Evolutionary conservation across 768 basidiomycete species (phyloP), one percentile per base, ranked within the genome.

Genomic region (Auriscalpium orientale): DNA sequence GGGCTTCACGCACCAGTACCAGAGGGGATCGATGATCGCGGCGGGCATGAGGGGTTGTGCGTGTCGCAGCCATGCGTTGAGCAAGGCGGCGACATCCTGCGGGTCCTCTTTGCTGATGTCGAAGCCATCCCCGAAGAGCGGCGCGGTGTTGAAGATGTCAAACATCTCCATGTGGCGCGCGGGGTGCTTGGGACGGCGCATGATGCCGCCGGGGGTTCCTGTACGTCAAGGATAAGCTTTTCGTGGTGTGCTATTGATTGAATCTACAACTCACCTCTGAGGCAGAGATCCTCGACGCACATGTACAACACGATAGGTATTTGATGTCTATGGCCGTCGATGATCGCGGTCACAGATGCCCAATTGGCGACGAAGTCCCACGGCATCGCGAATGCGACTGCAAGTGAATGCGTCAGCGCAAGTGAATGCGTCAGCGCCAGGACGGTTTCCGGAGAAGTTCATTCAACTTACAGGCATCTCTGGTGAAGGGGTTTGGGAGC

Each of bases 211-310:
- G 70, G 54, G 77, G 76, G 8, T 75, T 71, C 5, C 78, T 76
- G 79, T 56, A 21, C 1, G 28, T 7, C 33, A 4, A n/a, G 22
- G 46, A 56, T 8, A 18, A 49, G 46, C 0, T 35, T 36, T 49
- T 47, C 54, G 46, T 21, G 33, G 0, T 34, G 11, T 11, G 11
- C 20, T 28, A 4, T 22, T 1, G 18, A 46, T 33, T n/a, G 62
- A 48, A 1, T 49, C 65, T 40, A n/a, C 22, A 2, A 28, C 22
- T 28, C 22, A 68, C 77, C 77, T 13, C 75, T 76, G 21, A 74
- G 72, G 55, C 76, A 76, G 38, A 79, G 62, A 59, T 79, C 76
- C 45, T 79, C 78, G 28, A 79, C 57, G 54, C 74, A 76, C 0
- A 73, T 68, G 3, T 72, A 68, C 38, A 72, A 71, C 2, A 76